These are phyloP conservation scores for Stephanodiscus triporus DNA, from an alignment of 108 stramenopile species.

Conservation along the genomic window DNA sequence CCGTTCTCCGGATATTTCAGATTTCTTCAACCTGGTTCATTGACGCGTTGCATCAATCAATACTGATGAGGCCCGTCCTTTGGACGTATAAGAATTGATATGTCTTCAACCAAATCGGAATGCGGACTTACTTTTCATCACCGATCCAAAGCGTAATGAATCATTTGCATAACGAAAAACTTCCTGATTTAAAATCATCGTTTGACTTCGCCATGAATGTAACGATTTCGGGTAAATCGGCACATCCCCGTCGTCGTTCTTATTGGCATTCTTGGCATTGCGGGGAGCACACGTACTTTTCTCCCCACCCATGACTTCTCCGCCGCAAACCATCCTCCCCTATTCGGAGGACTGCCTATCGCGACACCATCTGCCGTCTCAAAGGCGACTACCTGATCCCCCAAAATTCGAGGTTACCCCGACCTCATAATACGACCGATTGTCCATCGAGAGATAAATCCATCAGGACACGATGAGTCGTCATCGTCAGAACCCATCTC, in stretches of 20 bases:
- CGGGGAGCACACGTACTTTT: slow-evolving; percentile 78
- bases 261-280: slow-evolving; percentile 45
- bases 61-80: slow-evolving; percentile 92
- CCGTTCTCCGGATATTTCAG: slow-evolving; percentile 85
- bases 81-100: slow-evolving; percentile 95
- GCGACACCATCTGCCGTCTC: slow-evolving; percentile 67
- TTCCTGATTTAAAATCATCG: slow-evolving; percentile 98
- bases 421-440: slow-evolving; percentile 56
- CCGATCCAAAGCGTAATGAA: slow-evolving; percentile 95
- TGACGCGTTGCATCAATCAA: slow-evolving; percentile 89
- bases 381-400: slow-evolving; percentile 55
- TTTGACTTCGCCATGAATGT: slow-evolving; percentile 95
- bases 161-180: slow-evolving; percentile 97
- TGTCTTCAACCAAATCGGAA: slow-evolving; percentile 94
- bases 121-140: slow-evolving; percentile 85
- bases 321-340: slow-evolving; percentile 74
- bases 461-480: slow-evolving; percentile 43
- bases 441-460: slow-evolving; percentile 45
- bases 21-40: slow-evolving; percentile 96
- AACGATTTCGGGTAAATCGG: slow-evolving; percentile 65
- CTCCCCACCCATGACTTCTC: slow-evolving; percentile 87
- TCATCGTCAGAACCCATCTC: slow-evolving; percentile 47
- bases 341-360: slow-evolving; percentile 61
- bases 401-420: slow-evolving; percentile 61
- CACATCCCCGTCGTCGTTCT: slow-evolving; percentile 42